Base-by-base conservation (phyloP, 2,329 filamentous ascomycete species). In the Samsoniella hepiali region DNA sequence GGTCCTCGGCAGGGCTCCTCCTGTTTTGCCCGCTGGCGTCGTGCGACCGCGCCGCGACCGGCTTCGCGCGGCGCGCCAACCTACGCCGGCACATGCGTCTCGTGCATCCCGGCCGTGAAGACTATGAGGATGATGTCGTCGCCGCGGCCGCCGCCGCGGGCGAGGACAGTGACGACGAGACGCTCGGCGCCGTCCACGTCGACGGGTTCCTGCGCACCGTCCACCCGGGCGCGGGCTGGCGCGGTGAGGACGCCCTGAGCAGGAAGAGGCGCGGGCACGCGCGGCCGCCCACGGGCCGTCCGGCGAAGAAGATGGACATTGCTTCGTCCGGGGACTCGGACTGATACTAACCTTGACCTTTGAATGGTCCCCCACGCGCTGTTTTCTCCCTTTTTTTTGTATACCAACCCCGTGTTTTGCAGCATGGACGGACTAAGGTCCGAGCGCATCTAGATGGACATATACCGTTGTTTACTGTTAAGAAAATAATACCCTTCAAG, bases 191-290 rank as follows among this genome's bases (percentile, higher is more conserved):
- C 0, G 85, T 91, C 27, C 88, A 91, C 68, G 81, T 86, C 1
- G 88, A 91, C 72, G 86, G 88, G 0, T 91, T 89, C 69, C 67
- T 91, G 68, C 78, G 79, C 69, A 81, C 83, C 4, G 80, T 91
- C 59, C 75, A 77, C 63, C 73, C 77, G 1, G 75, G 78, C 7
- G 74, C 70, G 50, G 83, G 82, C 0, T 85, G 82, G 83, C 73
- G 80, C 47, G 77, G 72, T 1, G 74, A 72, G 40, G 77, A 79
- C 40, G 62, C 64, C 3, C 63, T 60, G 1, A 63, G 65, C 54
- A 70, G 73, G 56, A 75, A 69, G 68, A 69, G 71, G 62, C 73
- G 40, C 63, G 51, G 44, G 40, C 54, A 57, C 50, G 47, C 29
- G 44, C 10, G 47, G 47, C 34, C 62, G 9, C 38, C 55, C 5